Conservation (phyloP, 1,284 basidiomycete genomes). For the Cryptococcus maquisensis region DNA sequence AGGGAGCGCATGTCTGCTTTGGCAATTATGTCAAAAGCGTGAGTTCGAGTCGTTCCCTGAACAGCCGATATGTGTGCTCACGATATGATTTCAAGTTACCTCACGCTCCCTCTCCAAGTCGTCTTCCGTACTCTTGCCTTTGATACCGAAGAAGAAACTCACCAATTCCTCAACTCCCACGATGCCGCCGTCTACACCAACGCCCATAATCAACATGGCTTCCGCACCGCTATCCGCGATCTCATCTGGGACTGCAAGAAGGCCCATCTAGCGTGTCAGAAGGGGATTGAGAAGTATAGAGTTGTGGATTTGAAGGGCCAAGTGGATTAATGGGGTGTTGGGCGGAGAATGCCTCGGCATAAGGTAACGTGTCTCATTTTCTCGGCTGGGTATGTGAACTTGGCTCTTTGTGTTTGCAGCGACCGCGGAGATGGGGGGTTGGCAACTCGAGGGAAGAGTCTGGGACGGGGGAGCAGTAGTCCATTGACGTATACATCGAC, state of each 20-base stretch:
- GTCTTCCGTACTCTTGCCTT: constrained; percentile 80
- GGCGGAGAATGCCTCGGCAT: too few species aligned
- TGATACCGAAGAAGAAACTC: constrained; percentile 61
- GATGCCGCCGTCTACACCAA: constrained; percentile 63
- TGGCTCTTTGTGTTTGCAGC: too few species aligned
- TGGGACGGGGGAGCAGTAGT: too few species aligned
- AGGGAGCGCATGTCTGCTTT: constrained; percentile 85
- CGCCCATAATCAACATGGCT: constrained; percentile 10
- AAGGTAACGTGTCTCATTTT: too few species aligned
- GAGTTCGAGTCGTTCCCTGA: too few species aligned
- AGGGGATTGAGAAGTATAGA: constrained; percentile 49
- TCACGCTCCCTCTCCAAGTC: constrained; percentile 69
- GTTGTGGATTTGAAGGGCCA: constrained; percentile 56
- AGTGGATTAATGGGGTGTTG: constrained; percentile 35
- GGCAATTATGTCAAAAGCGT: constrained; percentile 88
- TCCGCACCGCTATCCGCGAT: constrained; percentile 22
- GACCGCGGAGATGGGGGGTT: too few species aligned
- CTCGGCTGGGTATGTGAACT: too few species aligned
- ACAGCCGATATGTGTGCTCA: not conserved
- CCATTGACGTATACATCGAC: too few species aligned
- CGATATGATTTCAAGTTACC: constrained; percentile 60
- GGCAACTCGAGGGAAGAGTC: too few species aligned
- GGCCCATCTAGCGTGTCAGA: constrained; percentile 47
- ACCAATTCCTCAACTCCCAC: constrained; percentile 69
- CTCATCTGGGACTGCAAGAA: constrained; percentile 53